phyloP scores from a whole-genome alignment of 176 grass and related monocot species.

The Carex pumila region DNA sequence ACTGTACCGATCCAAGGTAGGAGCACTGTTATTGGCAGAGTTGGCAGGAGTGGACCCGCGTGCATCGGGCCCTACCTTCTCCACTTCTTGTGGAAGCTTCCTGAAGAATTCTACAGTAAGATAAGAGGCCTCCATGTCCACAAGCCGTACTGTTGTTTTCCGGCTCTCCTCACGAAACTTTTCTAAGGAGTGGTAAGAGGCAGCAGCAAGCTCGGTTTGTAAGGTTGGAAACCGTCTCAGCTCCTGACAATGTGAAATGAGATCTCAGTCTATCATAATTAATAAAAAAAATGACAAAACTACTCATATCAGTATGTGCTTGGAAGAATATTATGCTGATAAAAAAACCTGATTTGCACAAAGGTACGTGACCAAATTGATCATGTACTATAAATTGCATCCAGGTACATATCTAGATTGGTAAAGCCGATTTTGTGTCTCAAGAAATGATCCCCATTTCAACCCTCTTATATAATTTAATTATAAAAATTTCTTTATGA shows the following conservation, averaged over 20 bases:
- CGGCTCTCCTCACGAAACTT: slow-evolving; percentile 72
- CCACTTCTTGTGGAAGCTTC: slow-evolving; percentile 83
- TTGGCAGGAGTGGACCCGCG: slow-evolving; percentile 23
- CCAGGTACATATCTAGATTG: neutral
- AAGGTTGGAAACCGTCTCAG: slow-evolving; percentile 82
- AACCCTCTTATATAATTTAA: neutral
- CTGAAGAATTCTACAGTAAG: slow-evolving; percentile 90
- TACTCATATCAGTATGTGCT: neutral
- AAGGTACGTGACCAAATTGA: neutral
- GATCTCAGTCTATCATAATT: neutral
- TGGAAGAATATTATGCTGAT: neutral
- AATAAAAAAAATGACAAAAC: slow-evolving; percentile 1
- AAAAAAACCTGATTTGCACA: neutral
- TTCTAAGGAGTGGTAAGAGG: slow-evolving; percentile 56
- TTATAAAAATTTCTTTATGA: neutral
- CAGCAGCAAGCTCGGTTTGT: slow-evolving; percentile 77
- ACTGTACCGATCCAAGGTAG: slow-evolving; percentile 56
- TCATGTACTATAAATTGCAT: neutral
- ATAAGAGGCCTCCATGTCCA: slow-evolving; percentile 85
- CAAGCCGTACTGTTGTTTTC: slow-evolving; percentile 67
- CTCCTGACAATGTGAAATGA: slow-evolving; percentile 39
- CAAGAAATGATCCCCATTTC: neutral
- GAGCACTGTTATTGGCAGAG: slow-evolving; percentile 23
- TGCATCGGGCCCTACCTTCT: slow-evolving; percentile 33
- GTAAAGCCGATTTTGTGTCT: neutral